Evolutionary conservation across 805 yeast genomes (phyloP), one percentile per base, ranked within the genome.

Genomic region (Kuraishia floccosa): DNA sequence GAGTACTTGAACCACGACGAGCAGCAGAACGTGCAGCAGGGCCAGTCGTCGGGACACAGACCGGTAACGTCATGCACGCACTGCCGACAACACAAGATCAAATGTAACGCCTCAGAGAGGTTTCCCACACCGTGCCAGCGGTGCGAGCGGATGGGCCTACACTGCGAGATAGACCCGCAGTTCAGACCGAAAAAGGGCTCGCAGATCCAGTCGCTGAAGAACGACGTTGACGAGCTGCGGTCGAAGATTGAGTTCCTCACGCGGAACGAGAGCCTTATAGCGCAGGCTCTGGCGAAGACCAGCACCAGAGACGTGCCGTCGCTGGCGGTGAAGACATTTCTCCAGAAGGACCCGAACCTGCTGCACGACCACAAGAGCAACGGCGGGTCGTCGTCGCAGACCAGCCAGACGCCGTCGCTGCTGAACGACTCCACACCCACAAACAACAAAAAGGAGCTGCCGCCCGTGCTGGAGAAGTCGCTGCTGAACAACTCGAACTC

Each of bases 21-120:
- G 22, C 9, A 19, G 10, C 22, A 7, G 10, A 19, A 10, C 22
- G 9, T 7, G 10, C n/a, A n/a, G n/a, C n/a, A n/a, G n/a, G n/a
- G n/a, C n/a, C 22, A 19, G 10, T 7, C 22, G 10, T 19, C 22
- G 22, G 76, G 78, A 2, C 89, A 82, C 45, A 58, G 96, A 34
- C 95, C 95, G 1, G 93, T 86, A 2, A 84, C 94, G 0, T 80
- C 94, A 3, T 87, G 96, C 49, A 83, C 95, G 0, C 91, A 85
- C 50, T 87, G 96, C 49, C 72, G 96, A 31, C 96, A 87, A 49
- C 96, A 86, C 52, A 87, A 87, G 54, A 85, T 87, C 51, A 81
- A 80, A 49, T 87, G 96, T 55, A 84, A 87, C 49, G 96, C 96
- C 1, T 70, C 84, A 3, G 87, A 80, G 15, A 72, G 77, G 39